Base-by-base conservation (phyloP, 2,329 filamentous ascomycete genomes). In the Gyromitra esculenta region DNA sequence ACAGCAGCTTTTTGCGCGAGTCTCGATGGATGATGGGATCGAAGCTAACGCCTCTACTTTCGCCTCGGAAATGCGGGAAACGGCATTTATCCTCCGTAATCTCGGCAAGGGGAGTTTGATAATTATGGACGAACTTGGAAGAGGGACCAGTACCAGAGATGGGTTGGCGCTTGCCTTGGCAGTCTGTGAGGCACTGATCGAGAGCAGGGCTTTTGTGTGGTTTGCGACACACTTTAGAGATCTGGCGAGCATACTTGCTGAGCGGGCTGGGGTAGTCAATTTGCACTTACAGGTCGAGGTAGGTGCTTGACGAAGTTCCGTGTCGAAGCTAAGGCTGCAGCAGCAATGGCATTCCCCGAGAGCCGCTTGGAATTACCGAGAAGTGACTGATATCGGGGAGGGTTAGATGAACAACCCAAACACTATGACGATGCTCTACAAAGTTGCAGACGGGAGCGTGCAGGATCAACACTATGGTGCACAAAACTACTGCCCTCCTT, bases 211-310 rank as follows among this genome's bases (percentile, higher is more conserved):
- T 0, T 87, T 92, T 0, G 89, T 97, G 0, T 97, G 93, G 90
- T 99, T 99, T 83, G 93, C 91, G 1, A 98, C 96, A 0, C 96
- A 99, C 82, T 99, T 97, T 82, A 87, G 89, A 45, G 92, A 97
- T 77, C 86, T 99, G 1, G 91, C 94, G 0, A 88, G 87, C 1
- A 92, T 95, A 45, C 86, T 97, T 76, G 86, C 88, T 0, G 90
- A 94, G 78, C 88, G 92, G 9, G 89, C 88, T 15, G 94, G 94
- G 0, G 93, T 97, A 0, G 86, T 94, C 31, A 97, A 93, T 79
- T 85, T 97, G 1, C 94, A 97, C 81, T 87, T 98, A 1, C 87
- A 89, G 0, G 92, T 94, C 0, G 87, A 94, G 54, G 89, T 90
- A 59, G 85, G 0, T 81, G 81, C 0, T 73, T 69, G 35, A 83